Conservation (phyloP, 345 rosid genomes). For the Melastoma malabathricum region DNA sequence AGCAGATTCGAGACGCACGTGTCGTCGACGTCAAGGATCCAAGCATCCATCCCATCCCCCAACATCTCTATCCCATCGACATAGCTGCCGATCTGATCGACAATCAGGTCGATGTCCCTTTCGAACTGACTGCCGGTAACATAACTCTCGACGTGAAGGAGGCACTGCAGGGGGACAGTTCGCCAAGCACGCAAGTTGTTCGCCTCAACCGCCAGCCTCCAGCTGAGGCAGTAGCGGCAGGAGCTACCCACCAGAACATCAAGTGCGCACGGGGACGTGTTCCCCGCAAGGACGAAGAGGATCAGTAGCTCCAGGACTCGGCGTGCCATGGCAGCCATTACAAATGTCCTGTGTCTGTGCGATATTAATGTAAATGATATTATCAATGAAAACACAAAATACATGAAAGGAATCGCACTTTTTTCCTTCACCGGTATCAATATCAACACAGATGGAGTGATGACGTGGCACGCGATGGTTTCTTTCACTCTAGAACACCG, state of each 20-base stretch:
- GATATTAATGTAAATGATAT: no score
- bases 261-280: background rate
- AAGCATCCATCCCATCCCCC: conserved; percentile 62
- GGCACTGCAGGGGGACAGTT: conserved; percentile 55
- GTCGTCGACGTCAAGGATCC: conserved; percentile 85
- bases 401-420: no score
- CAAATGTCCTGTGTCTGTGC: no score
- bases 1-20: conserved; percentile 72
- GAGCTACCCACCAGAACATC: background rate
- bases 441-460: no score
- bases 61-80: conserved; percentile 18
- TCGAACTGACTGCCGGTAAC: conserved; percentile 72
- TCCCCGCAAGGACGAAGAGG: background rate
- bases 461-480: no score
- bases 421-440: no score
- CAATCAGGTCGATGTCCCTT: conserved; percentile 37
- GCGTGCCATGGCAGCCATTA: background rate
- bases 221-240: conserved; percentile 43
- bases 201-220: conserved; percentile 75
- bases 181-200: conserved; percentile 66
- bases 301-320: background rate
- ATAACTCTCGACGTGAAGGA: conserved; percentile 42
- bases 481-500: no score
- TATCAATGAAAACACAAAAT: no score
- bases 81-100: conserved; percentile 37